Evolutionary conservation across 768 basidiomycete genomes (phyloP), one percentile per base, ranked within the genome.

Genomic region (Podaxis rugospora): DNA sequence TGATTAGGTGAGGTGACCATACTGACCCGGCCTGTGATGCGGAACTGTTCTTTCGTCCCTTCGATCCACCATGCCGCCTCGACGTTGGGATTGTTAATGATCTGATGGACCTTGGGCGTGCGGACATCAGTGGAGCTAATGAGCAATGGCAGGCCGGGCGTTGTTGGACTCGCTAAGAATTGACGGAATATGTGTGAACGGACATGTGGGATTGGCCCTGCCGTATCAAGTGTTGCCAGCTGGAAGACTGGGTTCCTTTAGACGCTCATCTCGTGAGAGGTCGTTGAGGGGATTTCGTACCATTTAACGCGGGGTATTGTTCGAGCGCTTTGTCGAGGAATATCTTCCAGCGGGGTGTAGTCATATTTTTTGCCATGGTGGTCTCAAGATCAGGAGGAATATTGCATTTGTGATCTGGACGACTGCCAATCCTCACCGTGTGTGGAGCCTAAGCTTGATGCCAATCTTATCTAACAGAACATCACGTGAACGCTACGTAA

Each of bases 21-120:
- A 68, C 76, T 78, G 21, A 82, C 83, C 13, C 70, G 71, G 1
- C 87, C 92, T 0, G 75, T 62, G 67, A 95, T 74, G 51, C 93
- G 86, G 69, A 87, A 93, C 67, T 95, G 93, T 68, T 90, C 86
- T 55, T 80, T 71, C 0, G 83, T 80, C 21, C 81, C 80, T 32
- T 81, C 77, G 55, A 87, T 80, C 90, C 91, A 95, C 86, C 89
- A 93, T 10, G 79, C 83, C 46, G 88, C 64, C 69, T 93, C 88
- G 62, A 87, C 81, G 46, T 76, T 70, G 9, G 78, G 68, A 59
- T 76, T 77, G 39, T 75, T 67, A 23, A 73, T 74, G 51, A 92
- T 73, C 64, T 92, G 86, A 1, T 71, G 51, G 36, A 83, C 79
- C 66, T 94, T 94, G 21, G 85, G 84, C 1, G 85, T 79, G 25